Conservation (phyloP, 1,139 yeast species). For the Zygosaccharomyces sapae region DNA sequence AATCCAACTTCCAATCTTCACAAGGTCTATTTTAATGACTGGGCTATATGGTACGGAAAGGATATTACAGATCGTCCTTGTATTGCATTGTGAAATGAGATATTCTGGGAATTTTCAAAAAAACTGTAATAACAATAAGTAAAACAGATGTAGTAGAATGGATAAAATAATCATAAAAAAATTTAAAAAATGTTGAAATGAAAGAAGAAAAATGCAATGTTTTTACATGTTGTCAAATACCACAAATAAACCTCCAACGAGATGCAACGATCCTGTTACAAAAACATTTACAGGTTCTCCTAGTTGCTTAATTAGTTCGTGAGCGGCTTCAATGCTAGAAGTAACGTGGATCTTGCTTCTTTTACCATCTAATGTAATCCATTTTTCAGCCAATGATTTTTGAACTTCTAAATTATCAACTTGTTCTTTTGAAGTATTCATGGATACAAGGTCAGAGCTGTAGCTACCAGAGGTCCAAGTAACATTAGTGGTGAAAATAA, state of each 20-base stretch:
- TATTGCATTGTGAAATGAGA: conserved; percentile 23
- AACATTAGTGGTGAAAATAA: conserved; percentile 82
- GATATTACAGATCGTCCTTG: conserved; percentile 63
- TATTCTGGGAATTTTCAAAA: neutral
- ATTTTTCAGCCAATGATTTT: conserved; percentile 61
- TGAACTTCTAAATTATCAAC: conserved; percentile 83
- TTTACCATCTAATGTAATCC: conserved; percentile 54
- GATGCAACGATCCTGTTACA: conserved; percentile 90
- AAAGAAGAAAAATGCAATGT: neutral
- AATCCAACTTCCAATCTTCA: conserved; percentile 38
- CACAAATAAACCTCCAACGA: conserved; percentile 90
- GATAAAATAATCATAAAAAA: neutral
- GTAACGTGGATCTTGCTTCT: conserved; percentile 50
- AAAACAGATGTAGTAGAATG: conserved; percentile 11
- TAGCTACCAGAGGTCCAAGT: conserved; percentile 84
- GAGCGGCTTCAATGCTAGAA: conserved; percentile 72
- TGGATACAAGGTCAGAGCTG: conserved; percentile 76
- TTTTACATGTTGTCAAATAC: conserved; percentile 52
- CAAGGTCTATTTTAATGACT: conserved; percentile 46
- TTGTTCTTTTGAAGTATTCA: conserved; percentile 72
- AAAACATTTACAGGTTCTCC: conserved; percentile 58
- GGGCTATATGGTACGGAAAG: conserved; percentile 65
- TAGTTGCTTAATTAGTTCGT: conserved; percentile 44
- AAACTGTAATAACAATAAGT: conserved; percentile 5
- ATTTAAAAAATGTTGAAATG: neutral